Base-by-base conservation (phyloP, 495 filamentous ascomycete species). In the Hypoxylon fragiforme region DNA sequence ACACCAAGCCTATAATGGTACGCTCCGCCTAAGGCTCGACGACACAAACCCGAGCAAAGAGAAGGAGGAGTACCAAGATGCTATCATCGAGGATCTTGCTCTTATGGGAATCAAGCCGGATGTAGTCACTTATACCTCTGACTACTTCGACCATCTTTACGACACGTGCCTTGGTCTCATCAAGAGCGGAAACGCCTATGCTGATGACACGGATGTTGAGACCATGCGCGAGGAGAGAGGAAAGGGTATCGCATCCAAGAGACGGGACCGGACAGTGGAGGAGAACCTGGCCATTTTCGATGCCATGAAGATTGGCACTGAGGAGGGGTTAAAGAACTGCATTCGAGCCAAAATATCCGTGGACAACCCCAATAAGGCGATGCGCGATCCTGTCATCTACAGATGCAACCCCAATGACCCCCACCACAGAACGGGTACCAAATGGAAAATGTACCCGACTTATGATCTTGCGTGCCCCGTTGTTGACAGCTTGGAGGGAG, bases 401-500 rank as follows among this genome's bases (percentile, higher is more conserved):
- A 87, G 91, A 53, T 96, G 90, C 79, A 87, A 84, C 69, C 77
- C 85, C 11, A 72, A 83, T n/a, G 73, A 80, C 3, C 71, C 78
- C 13, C 94, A 97, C 68, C 92, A 95, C 75, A 88, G 94, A 36
- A 97, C 92, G 6, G 92, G 92, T 31, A 77, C 77, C 18, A 85
- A 82, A 59, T 97, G 91, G 90, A 96, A 95, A 74, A 86, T 95
- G 60, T 97, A 97, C 76, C 92, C 92, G 0, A 97, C 89, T 39
- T 97, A 97, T 68, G 92, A 96, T 70, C 94, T 96, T 64, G 87
- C 86, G 54, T 95, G 90, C 71, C 94, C 95, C 11, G 83, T 97
- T 31, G 84, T 98, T 36, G 94, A 98, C 72, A 84, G 85, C 19
- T 72, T 92, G 59, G 92, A 97, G 73, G 91, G 91, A 34, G 89